Conservation (phyloP, 441 rosid species). For the Erodium moschatum region DNA sequence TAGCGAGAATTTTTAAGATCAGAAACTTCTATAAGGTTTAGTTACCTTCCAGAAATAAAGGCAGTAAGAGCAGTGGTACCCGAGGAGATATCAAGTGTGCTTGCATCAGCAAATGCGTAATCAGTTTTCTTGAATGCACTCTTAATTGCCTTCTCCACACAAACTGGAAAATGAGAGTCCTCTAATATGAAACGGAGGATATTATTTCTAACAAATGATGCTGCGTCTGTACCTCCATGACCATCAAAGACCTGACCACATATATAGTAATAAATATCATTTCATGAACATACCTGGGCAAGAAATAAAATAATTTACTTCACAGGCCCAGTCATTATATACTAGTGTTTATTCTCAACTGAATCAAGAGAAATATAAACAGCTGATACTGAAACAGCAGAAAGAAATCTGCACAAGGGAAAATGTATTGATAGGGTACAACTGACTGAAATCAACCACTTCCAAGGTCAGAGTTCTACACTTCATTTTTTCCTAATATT, state of each 20-base stretch:
- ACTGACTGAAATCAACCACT: neutral
- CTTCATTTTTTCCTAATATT: neutral
- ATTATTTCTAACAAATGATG: constrained; percentile 38
- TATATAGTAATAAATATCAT: constrained; percentile 20
- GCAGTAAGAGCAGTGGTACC: constrained; percentile 54
- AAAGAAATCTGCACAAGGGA: neutral
- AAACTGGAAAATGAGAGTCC: constrained; percentile 45
- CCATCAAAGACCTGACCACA: constrained; percentile 35
- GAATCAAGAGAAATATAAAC: neutral
- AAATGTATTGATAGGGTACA: neutral
- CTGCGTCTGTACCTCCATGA: constrained; percentile 69
- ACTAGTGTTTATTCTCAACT: neutral
- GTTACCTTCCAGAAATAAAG: constrained; percentile 47
- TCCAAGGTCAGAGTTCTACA: neutral
- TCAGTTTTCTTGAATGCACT: constrained; percentile 45
- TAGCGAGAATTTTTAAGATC: neutral
- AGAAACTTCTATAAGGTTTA: neutral
- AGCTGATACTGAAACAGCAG: neutral
- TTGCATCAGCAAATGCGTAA: constrained; percentile 42
- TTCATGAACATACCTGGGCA: constrained; percentile 6
- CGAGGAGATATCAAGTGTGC: constrained; percentile 38
- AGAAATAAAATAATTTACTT: neutral
- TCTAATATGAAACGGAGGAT: constrained; percentile 41
- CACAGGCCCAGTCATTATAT: neutral
- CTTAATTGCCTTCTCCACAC: constrained; percentile 33